Conservation (phyloP, 352 stramenopile species). For the Globisporangium rhizosaccharum region DNA sequence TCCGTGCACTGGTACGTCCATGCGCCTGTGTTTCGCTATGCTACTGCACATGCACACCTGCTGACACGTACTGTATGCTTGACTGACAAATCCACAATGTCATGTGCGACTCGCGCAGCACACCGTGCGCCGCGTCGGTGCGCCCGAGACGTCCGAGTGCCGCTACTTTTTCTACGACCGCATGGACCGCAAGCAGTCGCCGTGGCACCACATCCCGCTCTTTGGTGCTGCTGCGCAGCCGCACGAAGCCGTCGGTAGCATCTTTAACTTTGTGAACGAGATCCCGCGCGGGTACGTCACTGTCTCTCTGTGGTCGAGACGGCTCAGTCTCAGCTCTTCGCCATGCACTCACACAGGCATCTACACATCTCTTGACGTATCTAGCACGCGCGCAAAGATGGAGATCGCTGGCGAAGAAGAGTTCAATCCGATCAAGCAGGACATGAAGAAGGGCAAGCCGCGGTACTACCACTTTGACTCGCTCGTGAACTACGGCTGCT, state of each 20-base stretch:
- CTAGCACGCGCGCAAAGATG: constrained; percentile 85
- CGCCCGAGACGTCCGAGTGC: constrained; percentile 61
- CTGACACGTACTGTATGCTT: no score
- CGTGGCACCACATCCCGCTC: constrained; percentile 93
- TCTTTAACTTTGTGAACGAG: constrained; percentile 93
- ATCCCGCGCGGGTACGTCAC: constrained; percentile 75
- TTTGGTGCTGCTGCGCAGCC: constrained; percentile 29
- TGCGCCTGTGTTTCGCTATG: background rate
- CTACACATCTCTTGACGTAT: background rate
- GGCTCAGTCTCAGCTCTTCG: no score
- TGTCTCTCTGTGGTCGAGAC: background rate
- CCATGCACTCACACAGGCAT: constrained; percentile 2
- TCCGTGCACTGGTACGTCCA: background rate
- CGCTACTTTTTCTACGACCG: constrained; percentile 83
- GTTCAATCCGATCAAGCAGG: constrained; percentile 95
- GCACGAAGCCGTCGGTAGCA: constrained; percentile 28
- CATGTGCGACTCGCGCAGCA: constrained; percentile 28
- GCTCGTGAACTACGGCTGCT: constrained; percentile 96
- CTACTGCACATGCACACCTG: background rate
- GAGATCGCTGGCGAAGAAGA: constrained; percentile 90
- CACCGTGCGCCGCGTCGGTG: constrained; percentile 53
- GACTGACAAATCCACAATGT: no score
- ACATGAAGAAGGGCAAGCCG: constrained; percentile 97
- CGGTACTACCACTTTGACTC: constrained; percentile 86
- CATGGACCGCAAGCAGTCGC: constrained; percentile 75